Conservation (phyloP, 73 alveolate genomes). For the Paraurostyla sp. region DNA sequence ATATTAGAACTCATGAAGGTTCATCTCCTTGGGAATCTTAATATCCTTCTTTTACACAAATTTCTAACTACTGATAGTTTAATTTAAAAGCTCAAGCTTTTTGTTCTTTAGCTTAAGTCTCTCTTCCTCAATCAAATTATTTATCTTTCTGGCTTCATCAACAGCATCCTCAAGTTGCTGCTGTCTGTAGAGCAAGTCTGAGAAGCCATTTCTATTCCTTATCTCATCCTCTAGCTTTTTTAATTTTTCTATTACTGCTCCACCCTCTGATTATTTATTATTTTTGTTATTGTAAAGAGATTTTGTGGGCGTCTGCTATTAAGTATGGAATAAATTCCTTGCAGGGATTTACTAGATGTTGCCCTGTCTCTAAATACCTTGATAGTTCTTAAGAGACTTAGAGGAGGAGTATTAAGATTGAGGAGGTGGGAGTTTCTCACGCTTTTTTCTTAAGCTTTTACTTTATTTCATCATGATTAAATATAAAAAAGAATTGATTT, state of each 20-base stretch:
- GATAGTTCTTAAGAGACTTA: too few species aligned
- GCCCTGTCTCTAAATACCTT: too few species aligned
- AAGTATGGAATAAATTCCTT: too few species aligned
- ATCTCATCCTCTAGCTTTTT: slow-evolving; percentile 16
- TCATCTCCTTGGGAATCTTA: not conserved
- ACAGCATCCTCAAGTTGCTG: slow-evolving; percentile 49
- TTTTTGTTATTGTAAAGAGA: too few species aligned
- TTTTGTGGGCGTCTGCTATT: too few species aligned
- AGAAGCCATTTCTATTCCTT: slow-evolving; percentile 14
- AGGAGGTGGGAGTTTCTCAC: too few species aligned
- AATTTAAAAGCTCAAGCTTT: not conserved
- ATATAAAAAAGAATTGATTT: too few species aligned
- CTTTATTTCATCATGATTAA: too few species aligned
- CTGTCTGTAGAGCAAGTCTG: slow-evolving; percentile 32
- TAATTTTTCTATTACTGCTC: slow-evolving; percentile 33
- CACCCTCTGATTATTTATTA: too few species aligned
- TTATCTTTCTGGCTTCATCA: slow-evolving; percentile 13
- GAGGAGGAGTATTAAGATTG: too few species aligned
- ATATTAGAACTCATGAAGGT: not conserved
- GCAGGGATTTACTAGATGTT: too few species aligned
- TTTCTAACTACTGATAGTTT: slow-evolving; percentile 13
- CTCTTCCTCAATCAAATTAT: slow-evolving; percentile 31
- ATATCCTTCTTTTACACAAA: not conserved
- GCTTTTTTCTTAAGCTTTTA: too few species aligned
- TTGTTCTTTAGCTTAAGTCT: slow-evolving; percentile 7